Percentiles rank a stretch among this genome's conserved stretches.
Evolutionary conservation across 2,329 filamentous ascomycete species (phyloP).

Genomic region (Cladosporium phlei): DNA sequence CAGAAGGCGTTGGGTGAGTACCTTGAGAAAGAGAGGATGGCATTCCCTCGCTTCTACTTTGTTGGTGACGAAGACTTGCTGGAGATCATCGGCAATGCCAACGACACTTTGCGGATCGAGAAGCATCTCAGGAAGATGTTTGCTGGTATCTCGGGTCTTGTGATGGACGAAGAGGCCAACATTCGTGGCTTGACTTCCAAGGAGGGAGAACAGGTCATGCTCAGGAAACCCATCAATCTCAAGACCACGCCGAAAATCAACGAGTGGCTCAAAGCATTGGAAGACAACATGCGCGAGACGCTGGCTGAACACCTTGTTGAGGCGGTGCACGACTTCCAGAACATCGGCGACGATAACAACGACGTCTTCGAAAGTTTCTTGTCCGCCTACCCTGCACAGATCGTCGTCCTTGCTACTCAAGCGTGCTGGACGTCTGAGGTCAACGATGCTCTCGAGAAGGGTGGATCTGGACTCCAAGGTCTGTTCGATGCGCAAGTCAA

Average conservation of each 20-base stretch:
- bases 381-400: constrained; percentile 79
- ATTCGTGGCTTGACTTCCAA: constrained; percentile 94
- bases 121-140: constrained; percentile 99
- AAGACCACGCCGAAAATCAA: constrained; percentile 95
- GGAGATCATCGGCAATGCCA: constrained; percentile 99
- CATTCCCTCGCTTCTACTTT: constrained; percentile 98
- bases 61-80: constrained; percentile 97
- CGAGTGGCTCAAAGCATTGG: constrained; percentile 92
- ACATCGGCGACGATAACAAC: constrained; percentile 64
- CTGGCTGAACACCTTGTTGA: constrained; percentile 86
- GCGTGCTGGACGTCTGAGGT: constrained; percentile 89
- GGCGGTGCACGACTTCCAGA: constrained; percentile 74
- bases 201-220: constrained; percentile 79
- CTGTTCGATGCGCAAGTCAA: constrained; percentile 80
- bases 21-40: constrained; percentile 92
- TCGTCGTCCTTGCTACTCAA: constrained; percentile 91
- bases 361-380: constrained; percentile 75
- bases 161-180: constrained; percentile 83
- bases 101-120: constrained; percentile 89
- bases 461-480: constrained; percentile 62
- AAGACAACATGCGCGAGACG: constrained; percentile 89
- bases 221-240: constrained; percentile 89
- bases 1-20: constrained; percentile 98
- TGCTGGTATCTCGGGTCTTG: constrained; percentile 82
- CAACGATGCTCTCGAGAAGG: constrained; percentile 67